Percentiles rank a stretch among this genome's conserved stretches.
phyloP scores from a whole-genome alignment of 2,329 filamentous ascomycete species.

The Torrubiellomyces zombiae region DNA sequence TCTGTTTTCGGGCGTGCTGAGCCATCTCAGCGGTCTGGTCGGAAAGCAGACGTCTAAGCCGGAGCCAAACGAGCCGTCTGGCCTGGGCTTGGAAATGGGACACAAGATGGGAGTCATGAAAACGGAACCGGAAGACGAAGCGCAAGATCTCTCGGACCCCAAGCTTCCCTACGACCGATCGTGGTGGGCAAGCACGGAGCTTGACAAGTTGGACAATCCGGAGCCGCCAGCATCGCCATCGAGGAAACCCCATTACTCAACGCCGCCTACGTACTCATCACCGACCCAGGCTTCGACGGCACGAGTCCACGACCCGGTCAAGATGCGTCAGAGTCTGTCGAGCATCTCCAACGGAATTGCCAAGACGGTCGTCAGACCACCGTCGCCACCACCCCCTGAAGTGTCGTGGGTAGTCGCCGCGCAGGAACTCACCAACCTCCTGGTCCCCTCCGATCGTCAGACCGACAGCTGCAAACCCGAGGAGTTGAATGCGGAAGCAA shows the following conservation, averaged over 20 bases:
- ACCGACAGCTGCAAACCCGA: conserved; percentile 62
- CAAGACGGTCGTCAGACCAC: conserved; percentile 17
- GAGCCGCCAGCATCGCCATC: conserved; percentile 30
- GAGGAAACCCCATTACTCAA: conserved; percentile 37
- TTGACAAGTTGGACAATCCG: conserved; percentile 53
- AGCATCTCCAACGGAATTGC: conserved; percentile 21
- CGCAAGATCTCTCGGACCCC: conserved; percentile 2
- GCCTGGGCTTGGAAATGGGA: conserved; percentile 42
- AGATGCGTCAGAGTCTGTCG: conserved; percentile 47
- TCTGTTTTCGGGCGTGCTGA: conserved; percentile 71
- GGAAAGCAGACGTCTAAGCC: conserved; percentile 31
- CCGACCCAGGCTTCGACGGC: conserved; percentile 78
- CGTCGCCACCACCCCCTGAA: conserved; percentile 58
- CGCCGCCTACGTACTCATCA: conserved; percentile 61
- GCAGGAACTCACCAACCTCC: conserved; percentile 62
- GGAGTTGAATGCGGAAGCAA: conserved; percentile 58
- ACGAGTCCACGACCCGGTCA: conserved; percentile 54
- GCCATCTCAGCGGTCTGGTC: conserved; percentile 72
- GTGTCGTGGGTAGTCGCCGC: conserved; percentile 77
- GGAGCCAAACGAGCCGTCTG: conserved; percentile 15
- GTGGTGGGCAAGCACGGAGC: conserved; percentile 53
- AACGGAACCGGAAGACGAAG: conserved; percentile 11
- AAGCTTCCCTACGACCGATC: conserved; percentile 41
- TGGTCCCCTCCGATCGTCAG: conserved; percentile 62
- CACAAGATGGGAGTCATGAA: conserved; percentile 28